phyloP scores from a whole-genome alignment of 2,329 filamentous ascomycete species.

The Ophiostoma populinum region DNA sequence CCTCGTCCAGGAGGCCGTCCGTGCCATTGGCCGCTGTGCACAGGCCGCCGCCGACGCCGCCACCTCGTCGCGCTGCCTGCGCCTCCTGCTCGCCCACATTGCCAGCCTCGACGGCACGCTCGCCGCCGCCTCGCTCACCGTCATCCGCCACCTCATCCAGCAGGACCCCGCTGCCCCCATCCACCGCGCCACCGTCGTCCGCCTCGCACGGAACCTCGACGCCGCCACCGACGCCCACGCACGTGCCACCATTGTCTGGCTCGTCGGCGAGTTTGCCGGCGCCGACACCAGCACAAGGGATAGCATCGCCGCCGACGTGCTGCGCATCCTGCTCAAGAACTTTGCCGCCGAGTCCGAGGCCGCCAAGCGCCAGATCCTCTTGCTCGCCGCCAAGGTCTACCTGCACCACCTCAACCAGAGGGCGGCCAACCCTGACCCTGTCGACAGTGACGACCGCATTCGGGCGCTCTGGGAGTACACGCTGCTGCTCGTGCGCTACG shows the following conservation, averaged over 20 bases:
- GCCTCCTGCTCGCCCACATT: constrained; percentile 70
- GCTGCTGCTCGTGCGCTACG: constrained; percentile 73
- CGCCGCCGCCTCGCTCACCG: constrained; percentile 83
- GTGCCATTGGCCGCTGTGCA: constrained; percentile 85
- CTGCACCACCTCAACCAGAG: constrained; percentile 59
- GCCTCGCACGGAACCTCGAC: constrained; percentile 81
- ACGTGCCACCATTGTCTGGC: constrained; percentile 88
- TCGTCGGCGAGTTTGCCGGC: constrained; percentile 86
- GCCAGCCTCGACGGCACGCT: constrained; percentile 74
- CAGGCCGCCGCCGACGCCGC: constrained; percentile 39
- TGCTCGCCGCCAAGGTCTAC: constrained; percentile 93
- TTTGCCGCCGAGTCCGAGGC: constrained; percentile 72
- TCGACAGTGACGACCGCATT: constrained; percentile 53
- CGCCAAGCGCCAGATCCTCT: constrained; percentile 78
- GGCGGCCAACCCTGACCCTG: not conserved
- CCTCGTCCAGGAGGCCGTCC: constrained; percentile 74
- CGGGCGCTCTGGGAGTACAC: constrained; percentile 70
- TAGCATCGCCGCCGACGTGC: constrained; percentile 83
- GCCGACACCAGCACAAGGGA: constrained; percentile 67
- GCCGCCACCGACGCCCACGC: constrained; percentile 75
- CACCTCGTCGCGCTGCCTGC: constrained; percentile 64
- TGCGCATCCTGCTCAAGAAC: constrained; percentile 64
- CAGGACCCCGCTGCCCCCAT: constrained; percentile 50
- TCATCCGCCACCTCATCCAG: constrained; percentile 90
- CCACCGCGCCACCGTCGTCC: constrained; percentile 72